These are phyloP conservation scores for Phlebiopsis gigantea DNA, from an alignment of 768 basidiomycete genomes.

Conservation along the genomic window DNA sequence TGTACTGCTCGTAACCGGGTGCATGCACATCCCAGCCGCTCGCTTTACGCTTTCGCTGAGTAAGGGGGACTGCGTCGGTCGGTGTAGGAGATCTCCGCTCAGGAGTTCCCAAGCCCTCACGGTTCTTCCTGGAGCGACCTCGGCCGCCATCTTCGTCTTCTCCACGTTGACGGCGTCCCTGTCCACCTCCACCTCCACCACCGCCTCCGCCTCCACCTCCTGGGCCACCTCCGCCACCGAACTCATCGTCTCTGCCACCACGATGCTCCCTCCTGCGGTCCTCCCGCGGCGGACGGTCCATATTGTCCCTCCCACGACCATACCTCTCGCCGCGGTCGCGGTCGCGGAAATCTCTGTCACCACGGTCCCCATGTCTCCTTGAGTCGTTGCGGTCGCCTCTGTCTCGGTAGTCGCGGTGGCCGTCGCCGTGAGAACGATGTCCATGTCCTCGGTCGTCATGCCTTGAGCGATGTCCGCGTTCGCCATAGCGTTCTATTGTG, in stretches of 20 bases:
- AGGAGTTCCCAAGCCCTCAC: constrained; percentile 56
- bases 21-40: constrained; percentile 97
- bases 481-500: constrained; percentile 47
- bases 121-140: constrained; percentile 46
- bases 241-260: constrained; percentile 35
- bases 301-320: constrained; percentile 16
- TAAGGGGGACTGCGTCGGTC: constrained; percentile 71
- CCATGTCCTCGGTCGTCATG: constrained; percentile 23
- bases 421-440: constrained; percentile 25
- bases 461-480: constrained; percentile 43
- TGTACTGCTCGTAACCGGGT: constrained; percentile 91
- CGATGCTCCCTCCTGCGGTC: constrained; percentile 32
- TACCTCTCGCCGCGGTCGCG: constrained; percentile 25
- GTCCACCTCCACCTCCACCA: constrained; percentile 24
- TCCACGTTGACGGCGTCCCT: constrained; percentile 23
- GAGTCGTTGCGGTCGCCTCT: constrained; percentile 13
- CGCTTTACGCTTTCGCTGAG: constrained; percentile 82
- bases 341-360: constrained; percentile 22
- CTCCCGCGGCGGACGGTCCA: constrained; percentile 27
- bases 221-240: constrained; percentile 33
- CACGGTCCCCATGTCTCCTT: constrained; percentile 20
- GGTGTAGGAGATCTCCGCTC: constrained; percentile 90
- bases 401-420: constrained; percentile 27
- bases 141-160: constrained; percentile 37
- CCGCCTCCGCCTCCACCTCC: constrained; percentile 31